Evolutionary conservation across 768 basidiomycete genomes (phyloP).

Genomic region (Xerocomus brunneocitrinus): DNA sequence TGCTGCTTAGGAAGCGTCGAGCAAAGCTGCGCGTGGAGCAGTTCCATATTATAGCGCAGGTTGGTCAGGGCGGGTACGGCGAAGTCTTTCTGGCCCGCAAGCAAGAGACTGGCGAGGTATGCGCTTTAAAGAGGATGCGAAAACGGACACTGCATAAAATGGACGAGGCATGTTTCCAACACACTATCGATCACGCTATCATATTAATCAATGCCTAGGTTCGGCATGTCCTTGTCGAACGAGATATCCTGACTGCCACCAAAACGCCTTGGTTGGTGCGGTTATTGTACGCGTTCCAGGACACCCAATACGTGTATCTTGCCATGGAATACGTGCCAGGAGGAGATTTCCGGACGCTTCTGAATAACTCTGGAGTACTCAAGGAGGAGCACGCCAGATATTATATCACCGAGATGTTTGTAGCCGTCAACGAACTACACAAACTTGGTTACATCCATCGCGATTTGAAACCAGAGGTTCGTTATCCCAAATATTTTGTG

Average conservation of each 20-base stretch:
- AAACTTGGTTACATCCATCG: slow-evolving; percentile 98
- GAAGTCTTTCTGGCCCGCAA: slow-evolving; percentile 96
- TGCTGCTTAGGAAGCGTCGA: slow-evolving; percentile 84
- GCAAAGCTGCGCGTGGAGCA: slow-evolving; percentile 91
- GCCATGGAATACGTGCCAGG: slow-evolving; percentile 99
- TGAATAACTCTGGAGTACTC: slow-evolving; percentile 96
- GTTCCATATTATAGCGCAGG: slow-evolving; percentile 98
- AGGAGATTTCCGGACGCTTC: slow-evolving; percentile 94
- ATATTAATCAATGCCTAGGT: slow-evolving; percentile 45
- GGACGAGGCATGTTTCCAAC: slow-evolving; percentile 70
- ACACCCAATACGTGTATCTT: slow-evolving; percentile 84
- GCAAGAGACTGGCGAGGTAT: slow-evolving; percentile 93
- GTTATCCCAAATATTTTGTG: slow-evolving; percentile 13
- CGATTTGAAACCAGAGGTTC: slow-evolving; percentile 94
- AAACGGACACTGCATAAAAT: slow-evolving; percentile 95
- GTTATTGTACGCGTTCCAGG: slow-evolving; percentile 95
- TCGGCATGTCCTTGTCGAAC: slow-evolving; percentile 95
- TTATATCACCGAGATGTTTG: slow-evolving; percentile 98
- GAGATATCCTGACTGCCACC: slow-evolving; percentile 95
- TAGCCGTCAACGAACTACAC: slow-evolving; percentile 88
- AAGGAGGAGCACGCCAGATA: slow-evolving; percentile 97
- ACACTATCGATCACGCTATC: background rate
- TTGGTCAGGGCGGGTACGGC: slow-evolving; percentile 98
- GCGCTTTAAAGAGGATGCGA: slow-evolving; percentile 95
- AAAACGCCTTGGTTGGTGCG: slow-evolving; percentile 97